Conservation (phyloP, 116 monocot species). For the Trichopus zeylanicus region DNA sequence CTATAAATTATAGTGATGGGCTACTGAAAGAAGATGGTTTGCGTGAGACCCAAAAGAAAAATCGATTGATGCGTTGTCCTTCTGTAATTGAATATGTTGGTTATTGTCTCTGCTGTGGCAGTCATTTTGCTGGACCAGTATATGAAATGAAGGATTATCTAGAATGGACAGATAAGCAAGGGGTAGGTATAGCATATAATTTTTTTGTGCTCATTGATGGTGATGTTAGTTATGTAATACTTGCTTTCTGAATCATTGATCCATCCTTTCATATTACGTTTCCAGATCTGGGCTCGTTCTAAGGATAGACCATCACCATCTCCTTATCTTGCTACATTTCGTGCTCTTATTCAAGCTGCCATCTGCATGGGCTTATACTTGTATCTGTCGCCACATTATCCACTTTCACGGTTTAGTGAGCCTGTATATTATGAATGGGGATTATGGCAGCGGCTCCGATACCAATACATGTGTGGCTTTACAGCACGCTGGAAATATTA, state of each 20-base stretch:
- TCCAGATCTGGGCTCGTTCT: conserved; percentile 57
- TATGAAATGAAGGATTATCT: conserved; percentile 98
- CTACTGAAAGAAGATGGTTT: conserved; percentile 78
- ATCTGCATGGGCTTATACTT: conserved; percentile 91
- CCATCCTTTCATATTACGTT: not conserved
- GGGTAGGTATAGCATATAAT: conserved; percentile 39
- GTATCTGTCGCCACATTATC: conserved; percentile 58
- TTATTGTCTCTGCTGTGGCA: conserved; percentile 97
- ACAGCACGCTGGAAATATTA: conserved; percentile 98
- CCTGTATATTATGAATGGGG: conserved; percentile 74
- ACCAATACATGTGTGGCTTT: conserved; percentile 95
- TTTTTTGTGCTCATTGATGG: too few species aligned
- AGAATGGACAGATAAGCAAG: conserved; percentile 86
- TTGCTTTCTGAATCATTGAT: not conserved
- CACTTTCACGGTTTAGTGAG: conserved; percentile 75
- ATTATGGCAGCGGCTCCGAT: conserved; percentile 65
- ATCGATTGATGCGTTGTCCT: conserved; percentile 55
- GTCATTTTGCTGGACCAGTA: conserved; percentile 97
- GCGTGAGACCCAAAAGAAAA: conserved; percentile 75
- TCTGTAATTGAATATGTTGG: conserved; percentile 86
- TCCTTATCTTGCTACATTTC: conserved; percentile 52
- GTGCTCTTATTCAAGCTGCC: conserved; percentile 79
- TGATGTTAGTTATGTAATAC: not conserved
- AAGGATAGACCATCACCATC: conserved; percentile 44
- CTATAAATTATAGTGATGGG: conserved; percentile 95